Base-by-base conservation (phyloP, 257 asterid genomes). In the Solanum ahanhuiri region DNA sequence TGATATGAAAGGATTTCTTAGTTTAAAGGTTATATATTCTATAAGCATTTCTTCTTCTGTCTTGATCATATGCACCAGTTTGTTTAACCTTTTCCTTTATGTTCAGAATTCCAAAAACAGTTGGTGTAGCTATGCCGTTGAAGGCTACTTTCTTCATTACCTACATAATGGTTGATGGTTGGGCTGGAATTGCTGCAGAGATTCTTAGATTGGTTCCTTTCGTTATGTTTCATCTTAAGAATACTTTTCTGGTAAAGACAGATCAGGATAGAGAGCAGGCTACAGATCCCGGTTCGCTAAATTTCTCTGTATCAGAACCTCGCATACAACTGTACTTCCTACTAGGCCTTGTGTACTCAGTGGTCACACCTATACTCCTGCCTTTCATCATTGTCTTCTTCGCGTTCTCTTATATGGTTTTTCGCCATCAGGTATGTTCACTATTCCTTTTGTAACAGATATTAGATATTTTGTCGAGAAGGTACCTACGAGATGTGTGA, bases 131-230 rank as follows among this genome's bases (percentile, higher is more conserved):
- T 23, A 87, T 87, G 22, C 89, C 89, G 11, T 73, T 87, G 69
- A 87, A 84, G 41, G 89, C 89, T 15, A 84, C 87, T 45, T 87
- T 87, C 87, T 87, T 87, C 34, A 87, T 87, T 41, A 84, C 87
- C 69, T 87, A 87, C 71, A 64, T 87, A 58, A 87, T 87, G 89
- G 87, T 87, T 5, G 89, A 87, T 84, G 89, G 89, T 87, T 87
- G 89, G 89, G 84, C 89, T 25, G 89, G 87, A 17, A 60, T 87
- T 84, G 89, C 89, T 48, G 82, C 73, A 39, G 83, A 35, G 81
- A 72, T 85, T 41, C 84, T 86, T 66, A 64, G 72, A 43, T 31
- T 73, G 63, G 69, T 43, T 64, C 76, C 86, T 22, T 64, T 86
- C 39, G 22, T 86, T 11, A 33, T 86, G 39, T 86, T 86, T 82